Percentiles rank a stretch among this genome's conserved stretches.
Evolutionary conservation across 179 eudicot genomes (phyloP).

Genomic region (Carnegiea gigantea): DNA sequence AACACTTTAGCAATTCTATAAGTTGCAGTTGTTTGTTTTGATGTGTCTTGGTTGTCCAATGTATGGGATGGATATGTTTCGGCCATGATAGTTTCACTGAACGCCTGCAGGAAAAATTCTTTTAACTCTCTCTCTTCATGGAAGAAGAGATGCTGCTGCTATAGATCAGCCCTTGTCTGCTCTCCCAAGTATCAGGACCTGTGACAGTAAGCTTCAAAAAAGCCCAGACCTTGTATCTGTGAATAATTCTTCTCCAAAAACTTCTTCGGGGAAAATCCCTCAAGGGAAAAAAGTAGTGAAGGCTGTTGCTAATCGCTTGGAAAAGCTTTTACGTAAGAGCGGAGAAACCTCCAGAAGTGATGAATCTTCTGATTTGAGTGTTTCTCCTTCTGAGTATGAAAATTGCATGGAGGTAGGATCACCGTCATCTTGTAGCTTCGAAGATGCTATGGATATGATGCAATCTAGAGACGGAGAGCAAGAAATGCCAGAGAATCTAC

Average conservation of each 20-base stretch:
- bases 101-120: constrained; percentile 66
- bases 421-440: constrained; percentile 44
- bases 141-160: constrained; percentile 45
- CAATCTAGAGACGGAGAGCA: constrained; percentile 42
- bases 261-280: constrained; percentile 40
- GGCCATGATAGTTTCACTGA: neutral
- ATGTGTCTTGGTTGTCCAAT: neutral
- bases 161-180: constrained; percentile 27
- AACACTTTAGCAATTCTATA: neutral
- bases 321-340: constrained; percentile 63
- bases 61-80: neutral
- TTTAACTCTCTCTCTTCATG: constrained; percentile 70
- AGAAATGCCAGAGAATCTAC: constrained; percentile 66
- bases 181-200: constrained; percentile 24
- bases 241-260: constrained; percentile 20
- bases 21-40: neutral
- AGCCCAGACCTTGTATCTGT: constrained; percentile 32
- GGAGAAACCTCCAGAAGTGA: constrained; percentile 48
- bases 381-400: constrained; percentile 55
- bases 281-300: constrained; percentile 63
- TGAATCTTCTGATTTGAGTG: constrained; percentile 57
- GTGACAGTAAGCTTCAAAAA: constrained; percentile 33
- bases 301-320: constrained; percentile 61
- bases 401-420: constrained; percentile 46
- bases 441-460: constrained; percentile 61